Evolutionary conservation across 23 red algal species (phyloP).

Genomic region (Gracilariopsis chorda): DNA sequence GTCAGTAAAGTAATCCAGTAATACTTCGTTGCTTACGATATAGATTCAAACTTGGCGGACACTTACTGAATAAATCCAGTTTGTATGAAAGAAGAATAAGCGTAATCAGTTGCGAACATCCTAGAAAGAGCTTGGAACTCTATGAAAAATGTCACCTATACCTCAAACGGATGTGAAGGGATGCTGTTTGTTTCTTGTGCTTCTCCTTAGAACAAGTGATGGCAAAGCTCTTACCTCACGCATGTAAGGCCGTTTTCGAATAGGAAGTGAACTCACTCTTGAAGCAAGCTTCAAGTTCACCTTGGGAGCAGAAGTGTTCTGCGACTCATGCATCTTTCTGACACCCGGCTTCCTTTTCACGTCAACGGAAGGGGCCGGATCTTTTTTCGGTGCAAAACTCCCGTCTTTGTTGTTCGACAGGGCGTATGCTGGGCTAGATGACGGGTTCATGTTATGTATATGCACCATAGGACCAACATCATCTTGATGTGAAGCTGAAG

Average conservation of each 20-base stretch:
- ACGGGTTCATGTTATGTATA: too few species aligned
- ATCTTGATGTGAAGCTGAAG: too few species aligned
- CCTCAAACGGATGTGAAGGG: too few species aligned
- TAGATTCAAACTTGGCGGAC: neutral
- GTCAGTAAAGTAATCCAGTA: neutral
- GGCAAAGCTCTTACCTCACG: neutral
- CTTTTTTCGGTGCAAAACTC: too few species aligned
- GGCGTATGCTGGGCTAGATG: too few species aligned
- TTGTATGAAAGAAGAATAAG: neutral
- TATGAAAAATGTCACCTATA: too few species aligned
- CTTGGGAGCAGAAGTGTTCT: neutral
- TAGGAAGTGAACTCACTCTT: neutral
- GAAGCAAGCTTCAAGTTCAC: neutral
- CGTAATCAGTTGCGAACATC: conserved; percentile 8
- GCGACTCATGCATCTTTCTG: neutral
- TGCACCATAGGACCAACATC: too few species aligned
- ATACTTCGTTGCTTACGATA: neutral
- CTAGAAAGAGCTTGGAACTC: too few species aligned
- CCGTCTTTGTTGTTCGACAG: too few species aligned
- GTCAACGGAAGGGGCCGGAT: too few species aligned
- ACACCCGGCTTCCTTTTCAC: neutral
- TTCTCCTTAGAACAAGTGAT: neutral
- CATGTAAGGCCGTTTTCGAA: neutral
- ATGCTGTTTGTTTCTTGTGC: neutral
- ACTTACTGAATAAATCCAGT: neutral